Conservation (phyloP, 1,284 basidiomycete species). For the Macrocystidia cucumis region DNA sequence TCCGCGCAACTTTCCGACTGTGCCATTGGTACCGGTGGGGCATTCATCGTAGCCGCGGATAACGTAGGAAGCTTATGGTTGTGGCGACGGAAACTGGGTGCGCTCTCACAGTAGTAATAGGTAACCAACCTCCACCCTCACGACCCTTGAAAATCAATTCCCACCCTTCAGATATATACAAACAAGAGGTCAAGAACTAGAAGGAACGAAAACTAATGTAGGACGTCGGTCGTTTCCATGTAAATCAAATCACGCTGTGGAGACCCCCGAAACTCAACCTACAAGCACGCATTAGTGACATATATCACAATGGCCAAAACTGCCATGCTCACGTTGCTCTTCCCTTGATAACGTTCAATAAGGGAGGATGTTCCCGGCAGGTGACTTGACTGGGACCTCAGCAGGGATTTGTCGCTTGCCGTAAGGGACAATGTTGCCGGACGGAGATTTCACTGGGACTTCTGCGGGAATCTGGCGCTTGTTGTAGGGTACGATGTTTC, state of each 20-base stretch:
- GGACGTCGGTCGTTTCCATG: slow-evolving; percentile 21
- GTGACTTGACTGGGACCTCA: slow-evolving; percentile 23
- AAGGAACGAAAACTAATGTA: slow-evolving; percentile 22
- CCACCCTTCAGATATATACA: no score
- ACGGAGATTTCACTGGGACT: slow-evolving; percentile 19
- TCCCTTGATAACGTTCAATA: slow-evolving; percentile 19
- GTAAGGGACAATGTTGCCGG: slow-evolving; percentile 20
- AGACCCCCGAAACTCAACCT: slow-evolving; percentile 22
- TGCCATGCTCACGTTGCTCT: slow-evolving; percentile 9
- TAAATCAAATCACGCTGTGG: slow-evolving; percentile 18
- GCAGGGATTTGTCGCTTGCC: slow-evolving; percentile 23
- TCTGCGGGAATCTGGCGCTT: slow-evolving; percentile 28
- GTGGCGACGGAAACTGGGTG: no score
- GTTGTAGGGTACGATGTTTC: slow-evolving; percentile 19
- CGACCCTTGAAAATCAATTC: no score
- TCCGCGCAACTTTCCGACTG: no score
- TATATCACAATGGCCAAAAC: slow-evolving; percentile 7
- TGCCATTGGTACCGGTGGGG: slow-evolving; percentile 34
- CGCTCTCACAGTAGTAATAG: no score
- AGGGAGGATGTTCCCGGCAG: slow-evolving; percentile 20
- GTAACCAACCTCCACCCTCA: no score
- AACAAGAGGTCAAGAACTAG: slow-evolving; percentile 27
- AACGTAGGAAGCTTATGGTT: slow-evolving; percentile 30
- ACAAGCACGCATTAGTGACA: slow-evolving; percentile 21
- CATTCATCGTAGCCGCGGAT: slow-evolving; percentile 32